Conservation (phyloP, 2,329 filamentous ascomycete species). For the Verticillium nonalfalfae region DNA sequence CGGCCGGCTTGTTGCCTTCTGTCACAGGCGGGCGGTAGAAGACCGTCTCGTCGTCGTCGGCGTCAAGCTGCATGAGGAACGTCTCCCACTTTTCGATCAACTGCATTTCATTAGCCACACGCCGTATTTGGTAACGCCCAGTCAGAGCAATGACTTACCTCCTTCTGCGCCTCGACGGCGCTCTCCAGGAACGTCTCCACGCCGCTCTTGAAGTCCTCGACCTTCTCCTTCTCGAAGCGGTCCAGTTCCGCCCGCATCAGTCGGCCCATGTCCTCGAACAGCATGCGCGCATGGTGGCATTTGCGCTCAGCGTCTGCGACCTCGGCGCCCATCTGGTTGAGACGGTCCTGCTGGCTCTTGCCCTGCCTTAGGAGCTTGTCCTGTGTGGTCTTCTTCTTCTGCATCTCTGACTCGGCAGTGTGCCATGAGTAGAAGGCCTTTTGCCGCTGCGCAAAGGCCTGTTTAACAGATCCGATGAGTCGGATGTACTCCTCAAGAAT, state of each 20-base stretch:
- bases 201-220: constrained; percentile 97
- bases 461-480: constrained; percentile 90
- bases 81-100: constrained; percentile 94
- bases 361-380: constrained; percentile 95
- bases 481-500: constrained; percentile 98
- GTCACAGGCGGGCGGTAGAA: constrained; percentile 61
- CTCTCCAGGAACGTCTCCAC: constrained; percentile 97
- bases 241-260: constrained; percentile 89
- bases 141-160: constrained; percentile 51
- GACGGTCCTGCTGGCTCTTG: constrained; percentile 88
- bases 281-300: constrained; percentile 78
- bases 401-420: constrained; percentile 78
- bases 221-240: constrained; percentile 92
- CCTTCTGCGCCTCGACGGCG: constrained; percentile 96
- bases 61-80: constrained; percentile 91
- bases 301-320: constrained; percentile 92
- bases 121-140: background rate
- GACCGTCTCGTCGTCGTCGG: constrained; percentile 74
- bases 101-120: constrained; percentile 26
- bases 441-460: constrained; percentile 84
- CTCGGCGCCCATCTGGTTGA: constrained; percentile 88
- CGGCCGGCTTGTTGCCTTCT: constrained; percentile 39
- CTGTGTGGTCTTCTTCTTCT: constrained; percentile 82
- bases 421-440: constrained; percentile 97
- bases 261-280: constrained; percentile 97